Percentiles rank a stretch among this genome's conserved stretches.
Evolutionary conservation across 495 filamentous ascomycete species (phyloP).

Genomic region (Aspergillus incahuasiensis): DNA sequence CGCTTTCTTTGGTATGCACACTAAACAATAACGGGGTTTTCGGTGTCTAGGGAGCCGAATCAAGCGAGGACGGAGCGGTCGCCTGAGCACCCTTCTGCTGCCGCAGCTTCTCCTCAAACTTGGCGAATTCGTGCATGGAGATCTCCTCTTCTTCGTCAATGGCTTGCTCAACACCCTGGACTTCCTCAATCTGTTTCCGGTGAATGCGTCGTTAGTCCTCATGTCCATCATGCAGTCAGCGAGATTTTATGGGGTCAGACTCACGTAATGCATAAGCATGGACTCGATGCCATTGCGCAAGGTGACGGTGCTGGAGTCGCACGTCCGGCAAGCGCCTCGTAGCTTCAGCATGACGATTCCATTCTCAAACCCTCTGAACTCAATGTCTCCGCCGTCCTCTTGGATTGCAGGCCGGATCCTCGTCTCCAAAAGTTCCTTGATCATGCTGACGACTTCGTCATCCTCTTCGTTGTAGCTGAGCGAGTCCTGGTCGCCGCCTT

Average conservation of each 20-base stretch:
- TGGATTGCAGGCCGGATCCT: constrained; percentile 91
- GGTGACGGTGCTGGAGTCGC: constrained; percentile 92
- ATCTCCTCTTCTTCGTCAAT: constrained; percentile 90
- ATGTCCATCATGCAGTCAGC: constrained; percentile 40
- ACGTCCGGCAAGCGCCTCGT: constrained; percentile 88
- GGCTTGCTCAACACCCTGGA: constrained; percentile 86
- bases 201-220: constrained; percentile 7
- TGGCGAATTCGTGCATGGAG: constrained; percentile 83
- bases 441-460: constrained; percentile 92
- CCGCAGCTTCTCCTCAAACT: constrained; percentile 91
- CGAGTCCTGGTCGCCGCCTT: constrained; percentile 57
- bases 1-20: background rate
- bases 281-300: constrained; percentile 95
- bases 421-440: constrained; percentile 97
- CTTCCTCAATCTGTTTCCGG: constrained; percentile 76
- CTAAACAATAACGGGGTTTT: background rate
- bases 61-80: constrained; percentile 56
- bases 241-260: constrained; percentile 17
- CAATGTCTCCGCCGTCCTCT: constrained; percentile 96
- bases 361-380: constrained; percentile 82
- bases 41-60: constrained; percentile 50
- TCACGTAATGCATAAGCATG: constrained; percentile 84
- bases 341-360: constrained; percentile 84
- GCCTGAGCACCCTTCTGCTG: constrained; percentile 62
- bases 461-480: constrained; percentile 79